Percentiles rank a stretch among this genome's conserved stretches.
These are phyloP conservation scores for Myriangium duriaei DNA, from an alignment of 2,329 filamentous ascomycete species.

Conservation along the genomic window DNA sequence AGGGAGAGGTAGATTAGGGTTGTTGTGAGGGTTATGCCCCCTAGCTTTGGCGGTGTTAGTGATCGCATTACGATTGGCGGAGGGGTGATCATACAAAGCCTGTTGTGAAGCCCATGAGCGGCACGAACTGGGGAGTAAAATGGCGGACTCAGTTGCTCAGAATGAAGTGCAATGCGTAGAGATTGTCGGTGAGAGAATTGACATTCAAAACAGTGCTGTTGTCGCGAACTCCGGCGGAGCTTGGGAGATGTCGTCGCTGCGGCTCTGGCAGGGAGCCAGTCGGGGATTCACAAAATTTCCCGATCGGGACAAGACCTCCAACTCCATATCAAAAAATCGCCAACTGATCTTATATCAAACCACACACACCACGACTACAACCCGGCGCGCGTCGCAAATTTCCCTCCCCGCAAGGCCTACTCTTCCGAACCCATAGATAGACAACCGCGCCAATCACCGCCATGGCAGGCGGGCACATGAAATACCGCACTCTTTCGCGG, in stretches of 20 bases:
- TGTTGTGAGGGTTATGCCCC: constrained; percentile 39
- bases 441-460: constrained; percentile 12
- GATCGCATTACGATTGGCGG: neutral
- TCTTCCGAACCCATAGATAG: too few relatives aligned
- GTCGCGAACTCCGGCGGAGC: neutral
- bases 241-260: constrained; percentile 4
- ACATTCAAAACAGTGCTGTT: too few relatives aligned
- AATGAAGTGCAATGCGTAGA: too few relatives aligned
- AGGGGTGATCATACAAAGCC: constrained; percentile 31
- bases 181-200: too few relatives aligned
- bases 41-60: constrained; percentile 25
- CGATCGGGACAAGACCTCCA: constrained; percentile 4
- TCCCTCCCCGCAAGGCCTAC: too few relatives aligned
- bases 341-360: too few relatives aligned
- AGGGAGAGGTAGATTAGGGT: constrained; percentile 29
- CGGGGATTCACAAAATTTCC: constrained; percentile 8
- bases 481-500: constrained; percentile 81
- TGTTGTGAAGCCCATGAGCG: constrained; percentile 41
- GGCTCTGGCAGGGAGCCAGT: neutral
- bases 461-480: constrained; percentile 79
- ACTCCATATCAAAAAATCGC: neutral
- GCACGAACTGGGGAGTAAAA: too few relatives aligned
- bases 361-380: too few relatives aligned
- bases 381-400: too few relatives aligned
- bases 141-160: too few relatives aligned